Evolutionary conservation across 148 eudicot genomes (phyloP), one percentile per base, ranked within the genome.

Genomic region (Cornus florida): DNA sequence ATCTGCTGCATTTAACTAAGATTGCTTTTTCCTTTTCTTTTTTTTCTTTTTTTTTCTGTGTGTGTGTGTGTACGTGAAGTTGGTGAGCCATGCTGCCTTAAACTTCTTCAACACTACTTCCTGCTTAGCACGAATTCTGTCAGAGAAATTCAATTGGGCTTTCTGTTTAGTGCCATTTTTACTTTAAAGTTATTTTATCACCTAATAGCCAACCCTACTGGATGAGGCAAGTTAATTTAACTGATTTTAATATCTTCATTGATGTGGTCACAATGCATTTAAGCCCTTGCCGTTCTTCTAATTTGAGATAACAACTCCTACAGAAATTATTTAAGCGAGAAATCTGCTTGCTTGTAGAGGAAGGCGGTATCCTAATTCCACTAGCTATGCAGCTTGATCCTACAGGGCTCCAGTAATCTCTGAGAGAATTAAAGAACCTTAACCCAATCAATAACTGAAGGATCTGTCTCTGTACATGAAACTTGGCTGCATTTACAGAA

Each of bases 401-500:
- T 53, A 53, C 19, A 11, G 14, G 0, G 17, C 14, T 53, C 59
- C 16, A 53, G 14, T 12, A 53, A 53, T 14, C 59, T 53, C 59
- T 53, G 4, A 53, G 12, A 16, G 19, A 3, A 53, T 53, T 53
- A 2, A 53, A 53, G 19, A 53, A 12, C 59, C 48, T 43, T 43
- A 43, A 43, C 8, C 48, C 4, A 43, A 43, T 43, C 6, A 6
- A 43, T 43, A 43, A 43, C 48, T 43, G 48, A 43, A 43, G 48
- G 48, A 5, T 53, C 59, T 53, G 7, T 53, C 19, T 14, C 7
- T 3, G 17, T 53, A 53, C 2, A 53, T 53, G 59, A 11, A 53
- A 53, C 59, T 57, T 16, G 20, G 66, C 65, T 74, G 64, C 67
- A 75, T 75, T 74, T 66, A 59, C 48, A 7, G 17, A 74, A 23